A percentile compares a stretch with the other conserved stretches of the same genome.
These are phyloP conservation scores for Nicotiana knightiana DNA, from an alignment of 257 asterid genomes.

Conservation along the genomic window DNA sequence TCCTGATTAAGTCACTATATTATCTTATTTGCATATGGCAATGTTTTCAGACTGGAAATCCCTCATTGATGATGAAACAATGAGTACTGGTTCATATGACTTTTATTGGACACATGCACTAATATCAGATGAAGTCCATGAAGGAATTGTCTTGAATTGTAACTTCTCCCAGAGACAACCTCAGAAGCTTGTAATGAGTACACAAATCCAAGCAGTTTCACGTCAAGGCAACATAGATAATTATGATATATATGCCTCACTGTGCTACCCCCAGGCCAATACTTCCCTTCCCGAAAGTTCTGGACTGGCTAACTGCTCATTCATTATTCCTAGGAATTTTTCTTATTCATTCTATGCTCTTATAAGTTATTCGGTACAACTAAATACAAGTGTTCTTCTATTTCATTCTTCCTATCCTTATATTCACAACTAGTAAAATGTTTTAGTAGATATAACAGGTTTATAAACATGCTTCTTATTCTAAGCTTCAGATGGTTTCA, in stretches of 20 bases:
- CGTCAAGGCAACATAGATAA: slow-evolving; percentile 18
- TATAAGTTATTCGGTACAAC: background rate
- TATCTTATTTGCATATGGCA: background rate
- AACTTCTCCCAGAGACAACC: slow-evolving; percentile 23
- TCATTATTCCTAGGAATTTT: background rate
- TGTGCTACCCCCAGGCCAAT: slow-evolving; percentile 24
- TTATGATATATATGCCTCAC: slow-evolving; percentile 48
- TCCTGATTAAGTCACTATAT: background rate
- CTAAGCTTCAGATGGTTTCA: background rate
- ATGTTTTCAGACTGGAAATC: slow-evolving; percentile 54
- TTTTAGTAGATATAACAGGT: background rate
- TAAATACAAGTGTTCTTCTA: background rate
- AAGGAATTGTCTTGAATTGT: slow-evolving; percentile 33
- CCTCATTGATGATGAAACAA: slow-evolving; percentile 25
- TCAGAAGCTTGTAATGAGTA: slow-evolving; percentile 21
- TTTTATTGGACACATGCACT: slow-evolving; percentile 51
- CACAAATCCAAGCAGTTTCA: background rate
- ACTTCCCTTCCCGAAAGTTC: background rate
- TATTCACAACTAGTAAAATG: background rate
- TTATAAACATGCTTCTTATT: background rate
- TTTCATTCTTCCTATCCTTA: background rate
- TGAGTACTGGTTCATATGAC: slow-evolving; percentile 32
- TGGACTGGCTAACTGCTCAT: background rate
- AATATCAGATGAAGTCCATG: slow-evolving; percentile 56
- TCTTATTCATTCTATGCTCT: background rate